These are phyloP conservation scores for Cryptosporidium viatorum DNA, from an alignment of 169 alveolate species.

Conservation along the genomic window DNA sequence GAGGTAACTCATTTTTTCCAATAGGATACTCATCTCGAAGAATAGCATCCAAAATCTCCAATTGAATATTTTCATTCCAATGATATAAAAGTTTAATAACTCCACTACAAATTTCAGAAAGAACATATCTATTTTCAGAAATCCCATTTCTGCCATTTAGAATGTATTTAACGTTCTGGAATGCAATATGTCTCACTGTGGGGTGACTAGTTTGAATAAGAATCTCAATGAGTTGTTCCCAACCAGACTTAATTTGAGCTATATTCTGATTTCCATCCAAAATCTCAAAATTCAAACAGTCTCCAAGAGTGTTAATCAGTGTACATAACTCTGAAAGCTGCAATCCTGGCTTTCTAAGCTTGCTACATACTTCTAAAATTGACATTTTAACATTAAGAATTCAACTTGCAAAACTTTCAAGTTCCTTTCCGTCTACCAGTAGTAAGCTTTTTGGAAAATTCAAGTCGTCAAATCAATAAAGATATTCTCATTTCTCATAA, in stretches of 20 bases:
- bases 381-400: not conserved
- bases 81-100: conserved; percentile 28
- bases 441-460: not conserved
- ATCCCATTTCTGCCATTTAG: conserved; percentile 20
- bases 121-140: not conserved
- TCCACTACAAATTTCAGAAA: conserved; percentile 28
- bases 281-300: conserved; percentile 1
- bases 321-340: conserved; percentile 62
- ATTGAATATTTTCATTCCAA: conserved; percentile 52
- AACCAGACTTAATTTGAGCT: conserved; percentile 13
- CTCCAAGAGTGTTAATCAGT: conserved; percentile 54
- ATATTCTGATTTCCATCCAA: not conserved
- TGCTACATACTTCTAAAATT: conserved; percentile 17
- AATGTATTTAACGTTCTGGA: conserved; percentile 45
- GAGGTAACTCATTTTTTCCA: not conserved
- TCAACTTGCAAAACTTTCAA: not conserved
- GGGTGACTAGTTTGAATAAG: conserved; percentile 59
- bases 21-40: conserved; percentile 16
- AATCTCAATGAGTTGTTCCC: conserved; percentile 53
- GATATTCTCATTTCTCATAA: not conserved
- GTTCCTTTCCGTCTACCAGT: not conserved
- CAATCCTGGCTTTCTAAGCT: conserved; percentile 33
- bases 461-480: not conserved
- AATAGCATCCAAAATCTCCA: conserved; percentile 25
- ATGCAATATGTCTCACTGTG: conserved; percentile 68